Evolutionary conservation across 495 filamentous ascomycete species (phyloP).

Genomic region (Aspergillus wentii): DNA sequence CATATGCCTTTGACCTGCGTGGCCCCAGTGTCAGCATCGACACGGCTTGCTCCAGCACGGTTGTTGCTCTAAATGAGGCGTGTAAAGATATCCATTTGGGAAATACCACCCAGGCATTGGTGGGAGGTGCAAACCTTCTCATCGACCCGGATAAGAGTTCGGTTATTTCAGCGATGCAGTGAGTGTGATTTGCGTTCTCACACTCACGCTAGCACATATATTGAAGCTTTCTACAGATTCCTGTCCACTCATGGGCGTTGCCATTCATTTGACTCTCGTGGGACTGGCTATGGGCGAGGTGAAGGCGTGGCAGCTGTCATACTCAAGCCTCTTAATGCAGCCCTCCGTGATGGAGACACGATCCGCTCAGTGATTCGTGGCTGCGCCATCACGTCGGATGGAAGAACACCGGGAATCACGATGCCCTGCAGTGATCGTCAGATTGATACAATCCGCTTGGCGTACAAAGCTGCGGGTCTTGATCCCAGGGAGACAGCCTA

Average conservation of each 20-base stretch:
- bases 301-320: conserved; percentile 39
- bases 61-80: conserved; percentile 27
- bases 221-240: no score
- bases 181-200: no score
- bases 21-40: conserved; percentile 37
- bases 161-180: conserved; percentile 7
- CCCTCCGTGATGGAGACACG: conserved; percentile 35
- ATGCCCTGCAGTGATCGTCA: conserved; percentile 35
- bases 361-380: conserved; percentile 39
- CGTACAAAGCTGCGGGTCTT: conserved; percentile 32
- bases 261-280: conserved; percentile 34
- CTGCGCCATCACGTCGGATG: conserved; percentile 43
- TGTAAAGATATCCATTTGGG: conserved; percentile 32
- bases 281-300: conserved; percentile 40
- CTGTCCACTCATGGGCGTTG: conserved; percentile 32
- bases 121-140: conserved; percentile 7
- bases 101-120: conserved; percentile 22
- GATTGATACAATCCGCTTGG: conserved; percentile 33
- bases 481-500: conserved; percentile 33
- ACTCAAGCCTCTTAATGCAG: conserved; percentile 33
- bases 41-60: conserved; percentile 39
- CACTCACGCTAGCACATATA: no score
- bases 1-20: conserved; percentile 37
- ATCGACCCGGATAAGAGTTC: neutral
- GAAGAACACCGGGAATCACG: conserved; percentile 41